These are phyloP conservation scores for Boletus pseudopeckii DNA, from an alignment of 768 basidiomycete species.

Conservation along the genomic window DNA sequence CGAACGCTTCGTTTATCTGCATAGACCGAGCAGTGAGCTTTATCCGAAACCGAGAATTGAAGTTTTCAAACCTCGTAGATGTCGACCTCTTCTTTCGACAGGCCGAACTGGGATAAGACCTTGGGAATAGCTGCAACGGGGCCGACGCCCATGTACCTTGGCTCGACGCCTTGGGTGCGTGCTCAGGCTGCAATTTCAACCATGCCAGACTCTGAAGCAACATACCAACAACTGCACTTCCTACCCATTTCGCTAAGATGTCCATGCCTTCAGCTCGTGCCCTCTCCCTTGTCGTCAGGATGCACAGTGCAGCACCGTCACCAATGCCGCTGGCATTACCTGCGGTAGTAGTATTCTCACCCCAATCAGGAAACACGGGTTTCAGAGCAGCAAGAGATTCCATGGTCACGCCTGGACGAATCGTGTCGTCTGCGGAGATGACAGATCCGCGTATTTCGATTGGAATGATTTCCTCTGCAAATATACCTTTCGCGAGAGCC, in stretches of 20 bases:
- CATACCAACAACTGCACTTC: conserved; percentile 72
- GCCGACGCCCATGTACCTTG: conserved; percentile 74
- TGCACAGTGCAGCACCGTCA: conserved; percentile 85
- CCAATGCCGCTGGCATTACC: conserved; percentile 89
- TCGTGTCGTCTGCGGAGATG: conserved; percentile 80
- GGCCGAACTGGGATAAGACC: conserved; percentile 54
- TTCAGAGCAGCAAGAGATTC: conserved; percentile 78
- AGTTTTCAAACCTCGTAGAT: conserved; percentile 60
- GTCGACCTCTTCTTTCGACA: conserved; percentile 71
- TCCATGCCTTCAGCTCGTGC: conserved; percentile 76
- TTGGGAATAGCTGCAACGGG: conserved; percentile 73
- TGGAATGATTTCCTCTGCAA: conserved; percentile 87
- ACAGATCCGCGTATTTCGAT: conserved; percentile 67
- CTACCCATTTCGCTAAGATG: conserved; percentile 81
- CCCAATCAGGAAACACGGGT: conserved; percentile 85
- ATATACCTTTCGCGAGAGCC: conserved; percentile 69
- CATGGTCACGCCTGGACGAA: conserved; percentile 75
- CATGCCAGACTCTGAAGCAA: background rate
- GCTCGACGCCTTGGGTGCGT: conserved; percentile 56
- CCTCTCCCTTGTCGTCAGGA: conserved; percentile 75
- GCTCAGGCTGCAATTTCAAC: conserved; percentile 4
- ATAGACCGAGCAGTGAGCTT: background rate
- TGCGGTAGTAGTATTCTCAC: conserved; percentile 64
- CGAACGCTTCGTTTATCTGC: conserved; percentile 89
- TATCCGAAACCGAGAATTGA: background rate